Evolutionary conservation across 345 rosid species (phyloP), one percentile per base, ranked within the genome.

Genomic region (Rhodamnia rubescens): DNA sequence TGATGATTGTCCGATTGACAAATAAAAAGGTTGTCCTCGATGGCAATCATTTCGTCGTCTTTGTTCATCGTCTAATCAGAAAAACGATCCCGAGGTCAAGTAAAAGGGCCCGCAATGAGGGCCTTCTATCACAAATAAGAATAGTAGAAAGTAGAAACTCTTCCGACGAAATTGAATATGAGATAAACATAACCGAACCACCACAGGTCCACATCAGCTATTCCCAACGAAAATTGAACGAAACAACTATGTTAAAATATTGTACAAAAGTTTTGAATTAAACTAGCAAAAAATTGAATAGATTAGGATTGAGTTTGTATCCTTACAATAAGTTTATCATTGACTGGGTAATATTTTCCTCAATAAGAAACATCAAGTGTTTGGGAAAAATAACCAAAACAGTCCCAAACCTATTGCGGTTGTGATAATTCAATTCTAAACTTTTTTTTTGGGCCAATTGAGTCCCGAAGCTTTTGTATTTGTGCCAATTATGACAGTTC

Each of bases 191-290:
- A n/a, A n/a, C n/a, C n/a, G n/a, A n/a, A n/a, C n/a, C n/a, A n/a
- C n/a, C n/a, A n/a, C n/a, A n/a, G n/a, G n/a, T n/a, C n/a, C 1
- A 29, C 18, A 3, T 61, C 1, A 8, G 0, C 6, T 0, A 61
- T 29, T 61, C 16, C 1, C 3, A 0, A 29, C 0, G 2, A 61
- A 61, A 61, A 61, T 29, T 7, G 4, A 29, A 1, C 2, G 16
- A 0, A 61, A 61, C 7, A 0, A 61, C 3, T 27, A 61, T 27
- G 7, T 14, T 61, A 11, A 15, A 61, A 61, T 61, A 27, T 29
- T 1, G 0, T 10, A 61, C 4, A 61, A 15, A 61, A 0, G 1
- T 29, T 61, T 61, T 29, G 5, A 61, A 29, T 61, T 32, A 61
- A 29, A 29, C 15, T 29, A 3, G 1, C 4, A 29, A 61, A 61